These are phyloP conservation scores for Hypomyces rosellus DNA, from an alignment of 2,329 filamentous ascomycete genomes.

Conservation along the genomic window DNA sequence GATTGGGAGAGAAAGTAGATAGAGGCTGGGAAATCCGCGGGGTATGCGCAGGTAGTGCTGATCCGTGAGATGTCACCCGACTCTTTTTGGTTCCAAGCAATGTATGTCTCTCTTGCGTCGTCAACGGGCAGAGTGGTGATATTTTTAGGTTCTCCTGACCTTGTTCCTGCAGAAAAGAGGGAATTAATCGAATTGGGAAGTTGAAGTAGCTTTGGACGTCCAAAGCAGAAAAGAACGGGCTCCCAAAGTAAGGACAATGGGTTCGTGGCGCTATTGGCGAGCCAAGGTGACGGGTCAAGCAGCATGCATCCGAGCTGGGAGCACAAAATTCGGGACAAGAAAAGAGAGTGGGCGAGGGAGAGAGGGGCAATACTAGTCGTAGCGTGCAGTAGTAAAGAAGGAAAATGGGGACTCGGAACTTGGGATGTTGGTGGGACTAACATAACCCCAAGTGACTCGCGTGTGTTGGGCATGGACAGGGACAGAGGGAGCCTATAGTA, in stretches of 20 bases:
- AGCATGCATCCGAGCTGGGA: constrained; percentile 11
- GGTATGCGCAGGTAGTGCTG: constrained; percentile 8
- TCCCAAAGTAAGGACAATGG: constrained; percentile 4
- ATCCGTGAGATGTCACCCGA: constrained; percentile 11
- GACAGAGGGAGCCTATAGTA: no score
- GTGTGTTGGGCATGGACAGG: constrained; percentile 9
- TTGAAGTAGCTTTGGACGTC: neutral
- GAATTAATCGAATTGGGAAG: constrained; percentile 2
- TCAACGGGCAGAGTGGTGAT: constrained; percentile 11
- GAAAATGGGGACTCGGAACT: constrained; percentile 10
- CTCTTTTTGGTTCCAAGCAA: constrained; percentile 4
- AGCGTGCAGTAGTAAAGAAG: constrained; percentile 12
- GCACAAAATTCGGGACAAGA: neutral
- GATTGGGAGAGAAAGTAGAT: constrained; percentile 3
- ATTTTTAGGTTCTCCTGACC: constrained; percentile 5
- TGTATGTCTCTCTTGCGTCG: neutral
- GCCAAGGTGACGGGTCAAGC: constrained; percentile 12
- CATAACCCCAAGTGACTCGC: no score
- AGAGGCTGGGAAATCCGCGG: constrained; percentile 6
- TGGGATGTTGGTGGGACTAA: constrained; percentile 7
- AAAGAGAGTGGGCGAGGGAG: constrained; percentile 10
- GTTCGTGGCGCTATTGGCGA: constrained; percentile 12
- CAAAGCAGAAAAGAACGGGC: constrained; percentile 7
- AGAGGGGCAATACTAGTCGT: constrained; percentile 8
- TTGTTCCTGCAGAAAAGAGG: constrained; percentile 6